Conservation (phyloP, 345 rosid genomes). For the Arabis hirsuta region DNA sequence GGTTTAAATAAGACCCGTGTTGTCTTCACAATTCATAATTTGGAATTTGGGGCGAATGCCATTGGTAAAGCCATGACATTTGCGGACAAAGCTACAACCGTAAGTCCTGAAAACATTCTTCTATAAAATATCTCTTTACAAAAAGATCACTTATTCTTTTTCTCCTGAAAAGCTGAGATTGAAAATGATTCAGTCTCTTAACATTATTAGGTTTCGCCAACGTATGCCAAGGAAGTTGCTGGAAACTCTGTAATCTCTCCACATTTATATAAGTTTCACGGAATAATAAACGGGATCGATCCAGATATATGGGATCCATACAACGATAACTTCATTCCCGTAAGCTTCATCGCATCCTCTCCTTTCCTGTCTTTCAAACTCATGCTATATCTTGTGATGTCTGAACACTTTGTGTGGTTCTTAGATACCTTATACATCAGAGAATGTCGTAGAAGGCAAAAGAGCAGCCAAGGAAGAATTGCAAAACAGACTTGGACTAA, state of each 20-base stretch:
- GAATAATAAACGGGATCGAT: slow-evolving; percentile 91
- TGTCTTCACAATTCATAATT: slow-evolving; percentile 92
- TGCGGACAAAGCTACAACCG: slow-evolving; percentile 92
- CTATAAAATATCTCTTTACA: not conserved
- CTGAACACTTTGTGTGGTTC: slow-evolving; percentile 29
- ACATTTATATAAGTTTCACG: slow-evolving; percentile 80
- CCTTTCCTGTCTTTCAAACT: not conserved
- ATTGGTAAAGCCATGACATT: slow-evolving; percentile 84
- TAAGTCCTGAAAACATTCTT: slow-evolving; percentile 41
- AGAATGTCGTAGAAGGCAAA: slow-evolving; percentile 85
- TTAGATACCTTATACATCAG: slow-evolving; percentile 77
- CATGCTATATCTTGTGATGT: slow-evolving; percentile 14
- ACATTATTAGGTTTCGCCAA: slow-evolving; percentile 69
- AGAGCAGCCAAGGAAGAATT: slow-evolving; percentile 85
- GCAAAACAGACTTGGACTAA: slow-evolving; percentile 75
- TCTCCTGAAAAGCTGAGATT: not conserved
- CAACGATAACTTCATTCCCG: slow-evolving; percentile 79
- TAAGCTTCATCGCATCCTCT: slow-evolving; percentile 45
- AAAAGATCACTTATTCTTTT: not conserved
- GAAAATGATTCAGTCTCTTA: not conserved
- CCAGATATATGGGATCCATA: slow-evolving; percentile 98
- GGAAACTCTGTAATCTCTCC: slow-evolving; percentile 74
- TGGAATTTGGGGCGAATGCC: slow-evolving; percentile 74
- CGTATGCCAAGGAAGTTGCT: slow-evolving; percentile 84
- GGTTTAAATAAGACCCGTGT: slow-evolving; percentile 80